A percentile compares a stretch with the other conserved stretches of the same genome.
Evolutionary conservation across 2,329 filamentous ascomycete species (phyloP).

Genomic region (Emmonsiellopsis sp.): DNA sequence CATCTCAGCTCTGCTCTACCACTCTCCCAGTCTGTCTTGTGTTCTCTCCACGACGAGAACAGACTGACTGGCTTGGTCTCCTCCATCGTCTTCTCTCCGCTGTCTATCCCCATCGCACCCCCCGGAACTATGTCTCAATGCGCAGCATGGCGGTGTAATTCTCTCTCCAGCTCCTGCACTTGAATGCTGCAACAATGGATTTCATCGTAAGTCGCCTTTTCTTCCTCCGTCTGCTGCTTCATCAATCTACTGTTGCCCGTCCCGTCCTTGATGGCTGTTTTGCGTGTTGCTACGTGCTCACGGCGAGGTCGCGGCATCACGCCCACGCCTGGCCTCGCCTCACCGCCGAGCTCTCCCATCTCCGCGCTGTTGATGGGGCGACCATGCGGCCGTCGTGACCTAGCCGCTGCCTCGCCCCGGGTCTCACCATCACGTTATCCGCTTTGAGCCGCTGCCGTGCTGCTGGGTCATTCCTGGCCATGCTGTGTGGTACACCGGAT

Average conservation of each 20-base stretch:
- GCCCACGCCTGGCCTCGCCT: too few species aligned
- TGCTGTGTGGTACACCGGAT: neutral
- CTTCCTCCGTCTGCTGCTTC: constrained; percentile 3
- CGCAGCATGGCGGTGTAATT: constrained; percentile 1
- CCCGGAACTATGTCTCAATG: constrained; percentile 19
- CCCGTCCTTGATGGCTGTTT: neutral
- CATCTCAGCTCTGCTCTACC: too few species aligned
- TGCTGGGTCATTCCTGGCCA: neutral
- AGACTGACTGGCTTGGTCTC: neutral
- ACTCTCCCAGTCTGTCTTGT: too few species aligned
- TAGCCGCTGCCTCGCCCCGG: neutral
- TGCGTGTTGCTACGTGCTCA: too few species aligned
- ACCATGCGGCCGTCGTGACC: neutral
- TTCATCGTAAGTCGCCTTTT: constrained; percentile 33
- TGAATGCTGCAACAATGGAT: constrained; percentile 25
- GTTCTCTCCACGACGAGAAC: too few species aligned
- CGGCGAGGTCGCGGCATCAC: too few species aligned
- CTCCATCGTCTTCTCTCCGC: neutral
- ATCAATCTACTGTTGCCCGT: neutral
- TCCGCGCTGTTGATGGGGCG: neutral
- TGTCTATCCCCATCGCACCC: neutral
- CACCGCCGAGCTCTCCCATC: neutral
- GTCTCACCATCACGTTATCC: neutral
- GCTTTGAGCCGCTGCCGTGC: neutral
- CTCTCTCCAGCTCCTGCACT: neutral